Conservation (phyloP, 139 green algal species). For the Pleodorina starrii region DNA sequence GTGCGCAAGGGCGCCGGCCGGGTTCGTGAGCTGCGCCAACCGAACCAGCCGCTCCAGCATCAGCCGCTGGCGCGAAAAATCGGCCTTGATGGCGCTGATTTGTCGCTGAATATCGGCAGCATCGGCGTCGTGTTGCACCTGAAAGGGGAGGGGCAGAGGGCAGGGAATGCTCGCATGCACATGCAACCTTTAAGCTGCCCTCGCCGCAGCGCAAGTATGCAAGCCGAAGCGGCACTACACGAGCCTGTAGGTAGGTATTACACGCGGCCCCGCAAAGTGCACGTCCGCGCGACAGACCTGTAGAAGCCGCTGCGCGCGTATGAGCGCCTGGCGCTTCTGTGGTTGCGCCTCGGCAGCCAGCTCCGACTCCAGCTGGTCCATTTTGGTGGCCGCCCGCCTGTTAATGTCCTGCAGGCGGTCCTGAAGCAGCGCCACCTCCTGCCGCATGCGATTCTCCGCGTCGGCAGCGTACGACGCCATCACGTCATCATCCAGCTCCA, state of each 20-base stretch:
- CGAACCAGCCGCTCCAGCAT: constrained; percentile 26
- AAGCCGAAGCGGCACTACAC: too few species aligned
- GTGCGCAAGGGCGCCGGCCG: background rate
- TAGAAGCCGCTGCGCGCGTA: constrained; percentile 30
- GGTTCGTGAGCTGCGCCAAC: constrained; percentile 27
- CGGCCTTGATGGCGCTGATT: constrained; percentile 20
- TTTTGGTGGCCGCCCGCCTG: background rate
- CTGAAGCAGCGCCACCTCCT: background rate
- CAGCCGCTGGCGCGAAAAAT: constrained; percentile 30
- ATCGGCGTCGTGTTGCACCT: constrained; percentile 44
- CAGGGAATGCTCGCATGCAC: too few species aligned
- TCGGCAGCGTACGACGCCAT: constrained; percentile 11
- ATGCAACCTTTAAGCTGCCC: too few species aligned
- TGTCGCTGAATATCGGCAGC: background rate
- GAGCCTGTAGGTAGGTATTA: too few species aligned
- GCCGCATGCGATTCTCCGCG: background rate
- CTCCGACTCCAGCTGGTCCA: constrained; percentile 21
- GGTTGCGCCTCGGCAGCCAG: background rate
- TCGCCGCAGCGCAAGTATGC: too few species aligned
- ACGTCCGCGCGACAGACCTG: background rate
- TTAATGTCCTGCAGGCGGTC: constrained; percentile 9
- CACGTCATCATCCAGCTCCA: constrained; percentile 43
- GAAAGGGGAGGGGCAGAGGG: background rate
- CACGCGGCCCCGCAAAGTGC: too few species aligned
- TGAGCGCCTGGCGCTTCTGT: constrained; percentile 26